Conservation (phyloP, 331 rosid genomes). For the Pyracantha coccinea region DNA sequence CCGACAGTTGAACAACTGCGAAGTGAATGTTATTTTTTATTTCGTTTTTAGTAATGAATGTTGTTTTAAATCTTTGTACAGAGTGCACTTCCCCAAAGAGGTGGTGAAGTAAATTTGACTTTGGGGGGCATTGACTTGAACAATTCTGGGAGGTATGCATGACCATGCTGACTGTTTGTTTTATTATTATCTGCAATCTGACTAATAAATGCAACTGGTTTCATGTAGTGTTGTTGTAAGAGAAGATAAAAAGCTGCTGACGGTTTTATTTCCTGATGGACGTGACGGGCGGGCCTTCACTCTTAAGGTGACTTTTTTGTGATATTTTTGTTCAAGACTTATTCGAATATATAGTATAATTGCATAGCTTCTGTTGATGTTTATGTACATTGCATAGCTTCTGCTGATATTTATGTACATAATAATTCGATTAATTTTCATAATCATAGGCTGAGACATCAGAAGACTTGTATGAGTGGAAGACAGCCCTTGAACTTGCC, state of each 20-base stretch:
- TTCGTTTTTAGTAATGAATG: background rate
- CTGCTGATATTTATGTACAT: background rate
- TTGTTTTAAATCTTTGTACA: constrained; percentile 21
- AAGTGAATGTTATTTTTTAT: too few relatives aligned
- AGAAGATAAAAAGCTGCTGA: constrained; percentile 96
- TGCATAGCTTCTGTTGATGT: background rate
- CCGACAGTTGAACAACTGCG: too few relatives aligned
- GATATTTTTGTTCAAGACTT: background rate
- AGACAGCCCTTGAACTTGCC: constrained; percentile 92
- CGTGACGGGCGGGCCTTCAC: constrained; percentile 99
- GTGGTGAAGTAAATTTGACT: constrained; percentile 94
- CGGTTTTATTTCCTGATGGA: constrained; percentile 98
- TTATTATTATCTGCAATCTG: constrained; percentile 7
- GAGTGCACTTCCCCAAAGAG: constrained; percentile 95
- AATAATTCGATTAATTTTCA: background rate
- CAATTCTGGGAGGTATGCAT: constrained; percentile 90
- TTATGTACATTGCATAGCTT: too few relatives aligned
- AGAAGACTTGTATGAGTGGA: constrained; percentile 94
- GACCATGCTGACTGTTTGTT: background rate
- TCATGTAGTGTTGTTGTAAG: constrained; percentile 86
- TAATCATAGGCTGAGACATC: constrained; percentile 82
- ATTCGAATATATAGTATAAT: background rate
- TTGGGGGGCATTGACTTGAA: constrained; percentile 98
- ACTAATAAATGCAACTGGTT: constrained; percentile 20
- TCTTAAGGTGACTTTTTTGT: constrained; percentile 62